These are phyloP conservation scores for Mycena pura DNA, from an alignment of 768 basidiomycete genomes.

Conservation along the genomic window DNA sequence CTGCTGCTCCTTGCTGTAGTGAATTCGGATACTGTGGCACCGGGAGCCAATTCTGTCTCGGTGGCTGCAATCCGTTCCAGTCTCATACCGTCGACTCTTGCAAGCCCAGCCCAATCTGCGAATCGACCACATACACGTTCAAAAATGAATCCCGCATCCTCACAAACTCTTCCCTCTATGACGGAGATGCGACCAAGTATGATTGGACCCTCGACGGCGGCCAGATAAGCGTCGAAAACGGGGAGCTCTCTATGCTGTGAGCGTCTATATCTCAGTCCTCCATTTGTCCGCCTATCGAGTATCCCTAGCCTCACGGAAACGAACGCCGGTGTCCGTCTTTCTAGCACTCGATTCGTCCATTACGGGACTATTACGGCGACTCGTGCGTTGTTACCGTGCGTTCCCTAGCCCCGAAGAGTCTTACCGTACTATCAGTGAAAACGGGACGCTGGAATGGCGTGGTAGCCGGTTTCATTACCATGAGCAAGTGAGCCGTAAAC, in stretches of 20 bases:
- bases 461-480: conserved; percentile 83
- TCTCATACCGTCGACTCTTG: conserved; percentile 72
- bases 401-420: not conserved
- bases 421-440: conserved; percentile 57
- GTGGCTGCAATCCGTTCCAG: conserved; percentile 80
- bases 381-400: conserved; percentile 41
- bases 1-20: conserved; percentile 58
- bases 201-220: conserved; percentile 79
- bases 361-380: conserved; percentile 77
- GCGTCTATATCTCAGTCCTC: not conserved
- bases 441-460: conserved; percentile 81
- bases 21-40: conserved; percentile 61
- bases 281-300: not conserved
- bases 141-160: conserved; percentile 69
- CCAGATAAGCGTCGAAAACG: conserved; percentile 65
- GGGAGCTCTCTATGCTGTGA: conserved; percentile 66
- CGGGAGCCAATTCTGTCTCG: conserved; percentile 71
- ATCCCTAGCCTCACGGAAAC: conserved; percentile 56
- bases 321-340: conserved; percentile 80
- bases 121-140: conserved; percentile 63
- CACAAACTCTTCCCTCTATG: conserved; percentile 66
- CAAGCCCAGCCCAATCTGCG: conserved; percentile 72
- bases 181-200: conserved; percentile 76
- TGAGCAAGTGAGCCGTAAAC: conserved; percentile 68
- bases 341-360: conserved; percentile 80